Base-by-base conservation (phyloP, 148 eudicot species). In the Salicornia ramosissima region DNA sequence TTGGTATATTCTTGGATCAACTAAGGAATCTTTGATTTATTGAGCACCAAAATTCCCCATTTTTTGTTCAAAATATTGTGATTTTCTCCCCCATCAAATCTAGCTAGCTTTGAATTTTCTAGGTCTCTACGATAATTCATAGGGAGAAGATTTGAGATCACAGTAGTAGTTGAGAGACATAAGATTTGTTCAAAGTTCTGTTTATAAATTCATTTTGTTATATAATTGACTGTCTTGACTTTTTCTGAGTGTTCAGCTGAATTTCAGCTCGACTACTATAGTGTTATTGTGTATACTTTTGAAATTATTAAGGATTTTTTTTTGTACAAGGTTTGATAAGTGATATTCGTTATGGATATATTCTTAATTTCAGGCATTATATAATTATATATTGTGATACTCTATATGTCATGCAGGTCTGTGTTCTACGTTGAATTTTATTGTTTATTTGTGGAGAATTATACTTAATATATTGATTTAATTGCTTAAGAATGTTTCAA, bases 1-100 rank as follows among this genome's bases (percentile, higher is more conserved):
- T 29, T 22, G 73, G 78, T 24, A 75, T 69, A 75, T 75, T 69
- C 78, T 63, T 30, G 69, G 64, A 75, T 69, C 67, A 31, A 52
- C 69, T 29, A 63, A 16, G 49, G 56, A 40, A 51, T 63, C 64
- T 70, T 61, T 75, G 46, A 42, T 49, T n/a, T 52, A 59, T 69
- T 14, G 49, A 69, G 56, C 68, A 63, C 51, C 57, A 40, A 39
- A 18, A 63, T 25, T 47, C 54, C 26, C 26, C 58, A 12, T 42
- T 65, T 54, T 54, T 39, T 22, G 13, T 21, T 12, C 14, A 21
- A 36, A 57, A 0, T 15, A 16, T 47, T 34, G 33, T 24, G 24
- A 21, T 21, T 64, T 43, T 13, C 14, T 45, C 9, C 2, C 10
- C 7, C 49, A 45, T 45, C 49, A 45, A 45, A 45, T 13, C 5